Percentiles rank a stretch among this genome's conserved stretches.
Conservation (phyloP, 1,284 basidiomycete species). For the Schizophyllum amplum region DNA sequence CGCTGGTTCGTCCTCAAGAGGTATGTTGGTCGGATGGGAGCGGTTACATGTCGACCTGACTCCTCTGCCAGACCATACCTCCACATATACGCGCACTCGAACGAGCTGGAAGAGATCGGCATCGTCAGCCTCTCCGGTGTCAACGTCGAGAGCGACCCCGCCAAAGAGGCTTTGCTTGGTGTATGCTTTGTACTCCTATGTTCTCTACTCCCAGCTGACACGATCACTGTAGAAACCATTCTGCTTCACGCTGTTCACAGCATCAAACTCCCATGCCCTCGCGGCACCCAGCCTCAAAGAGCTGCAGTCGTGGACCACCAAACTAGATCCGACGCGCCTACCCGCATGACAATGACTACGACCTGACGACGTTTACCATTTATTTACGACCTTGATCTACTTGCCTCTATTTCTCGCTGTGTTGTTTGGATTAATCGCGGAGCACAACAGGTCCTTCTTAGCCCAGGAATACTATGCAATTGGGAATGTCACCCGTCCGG, state of each 20-base stretch:
- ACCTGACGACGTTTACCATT: neutral
- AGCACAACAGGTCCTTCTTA: neutral
- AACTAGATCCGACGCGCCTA: constrained; percentile 70
- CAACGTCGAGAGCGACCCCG: constrained; percentile 79
- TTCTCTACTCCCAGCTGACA: constrained; percentile 4
- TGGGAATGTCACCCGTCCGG: neutral
- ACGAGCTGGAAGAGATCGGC: constrained; percentile 77
- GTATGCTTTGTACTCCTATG: constrained; percentile 39
- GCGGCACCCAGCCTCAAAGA: constrained; percentile 77
- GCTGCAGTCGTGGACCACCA: constrained; percentile 73
- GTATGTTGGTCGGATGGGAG: constrained; percentile 36
- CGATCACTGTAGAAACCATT: constrained; percentile 55
- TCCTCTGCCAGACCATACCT: constrained; percentile 71
- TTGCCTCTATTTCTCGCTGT: neutral
- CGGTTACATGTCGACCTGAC: neutral
- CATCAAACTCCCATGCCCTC: constrained; percentile 84
- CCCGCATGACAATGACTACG: constrained; percentile 26
- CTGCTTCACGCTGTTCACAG: constrained; percentile 83
- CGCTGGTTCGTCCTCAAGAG: constrained; percentile 86
- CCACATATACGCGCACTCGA: constrained; percentile 75
- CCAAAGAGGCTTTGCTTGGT: constrained; percentile 80
- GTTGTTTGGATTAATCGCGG: neutral
- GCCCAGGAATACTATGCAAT: neutral
- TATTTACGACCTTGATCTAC: neutral
- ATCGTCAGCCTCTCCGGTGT: constrained; percentile 82